Evolutionary conservation across 345 rosid species (phyloP).

Genomic region (Citrus unshiu): DNA sequence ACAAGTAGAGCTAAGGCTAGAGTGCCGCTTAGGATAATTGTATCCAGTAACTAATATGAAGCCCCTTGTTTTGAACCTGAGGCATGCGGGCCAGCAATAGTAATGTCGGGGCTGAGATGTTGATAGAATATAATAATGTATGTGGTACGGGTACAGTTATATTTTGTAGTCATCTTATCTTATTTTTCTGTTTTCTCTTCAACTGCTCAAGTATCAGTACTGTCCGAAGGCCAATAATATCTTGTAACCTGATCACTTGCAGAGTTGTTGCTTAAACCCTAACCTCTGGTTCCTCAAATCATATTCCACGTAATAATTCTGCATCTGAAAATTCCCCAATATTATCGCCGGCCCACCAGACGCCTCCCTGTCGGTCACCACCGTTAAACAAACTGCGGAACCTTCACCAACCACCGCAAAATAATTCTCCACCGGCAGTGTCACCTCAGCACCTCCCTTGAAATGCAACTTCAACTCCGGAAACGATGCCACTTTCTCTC

Average conservation of each 20-base stretch:
- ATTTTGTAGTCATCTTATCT: no score
- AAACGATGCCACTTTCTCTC: neutral
- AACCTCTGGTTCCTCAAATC: constrained; percentile 39
- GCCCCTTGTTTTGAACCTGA: no score
- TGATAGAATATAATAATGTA: no score
- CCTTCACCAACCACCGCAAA: constrained; percentile 14
- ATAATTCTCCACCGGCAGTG: constrained; percentile 31
- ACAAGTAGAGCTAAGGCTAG: no score
- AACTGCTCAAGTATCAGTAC: neutral
- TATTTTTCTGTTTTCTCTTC: no score
- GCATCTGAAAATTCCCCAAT: constrained; percentile 39
- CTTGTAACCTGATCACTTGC: neutral
- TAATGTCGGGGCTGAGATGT: no score
- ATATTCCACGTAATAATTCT: constrained; percentile 39
- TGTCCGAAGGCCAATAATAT: neutral
- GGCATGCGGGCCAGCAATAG: no score
- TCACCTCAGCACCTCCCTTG: constrained; percentile 38
- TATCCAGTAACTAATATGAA: no score
- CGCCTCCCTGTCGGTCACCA: constrained; percentile 22
- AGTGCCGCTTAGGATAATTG: no score
- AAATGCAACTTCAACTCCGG: constrained; percentile 34
- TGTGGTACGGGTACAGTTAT: no score
- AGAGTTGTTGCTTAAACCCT: constrained; percentile 30
- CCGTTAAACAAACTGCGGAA: constrained; percentile 29
- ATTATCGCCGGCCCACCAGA: constrained; percentile 30